Evolutionary conservation across 2,329 filamentous ascomycete genomes (phyloP), one percentile per base, ranked within the genome.

Genomic region (Alternaria novae-zelandiae): DNA sequence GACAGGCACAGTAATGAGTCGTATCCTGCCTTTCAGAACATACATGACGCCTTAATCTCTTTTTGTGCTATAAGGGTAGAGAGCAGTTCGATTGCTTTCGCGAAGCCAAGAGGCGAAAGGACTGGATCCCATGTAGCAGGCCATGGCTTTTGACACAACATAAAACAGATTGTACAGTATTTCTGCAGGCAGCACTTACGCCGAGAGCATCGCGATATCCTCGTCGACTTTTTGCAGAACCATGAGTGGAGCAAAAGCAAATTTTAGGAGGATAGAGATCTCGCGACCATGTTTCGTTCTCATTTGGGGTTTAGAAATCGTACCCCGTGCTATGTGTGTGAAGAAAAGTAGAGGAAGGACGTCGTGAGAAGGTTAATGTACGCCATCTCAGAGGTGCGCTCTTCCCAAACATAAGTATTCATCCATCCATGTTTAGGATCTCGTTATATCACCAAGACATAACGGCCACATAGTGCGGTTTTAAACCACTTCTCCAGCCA

Each of bases 141-240:
- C 15, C 2, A 41, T 5, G 1, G 32, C 2, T 0, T 6, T 41
- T 41, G 8, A 41, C 15, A 0, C 8, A 10, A 15, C 32, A 41
- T 9, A 3, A 10, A 5, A 0, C 4, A 41, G 15, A 9, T 5
- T 0, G 32, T 36, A 5, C 32, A 41, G 4, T 10, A 41, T 41
- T n/a, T 41, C 15, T 41, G 32, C 10, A 5, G 0, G 15, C 15
- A 5, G 32, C 0, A 0, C 15, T 41, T 1, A 5, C 2, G 32
- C 32, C 1, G 32, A n/a, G 8, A 41, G 2, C 32, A 41, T 10
- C 15, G 32, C 8, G 1, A 41, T 41, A n/a, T 36, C 32, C 2
- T n/a, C 32, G 15, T 36, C 15, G 32, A 36, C 32, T n/a, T 36
- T n/a, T 36, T 2, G 32, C 32, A 36, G 32, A 36, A 36, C 30